Percentiles rank a stretch among this genome's conserved stretches.
These are phyloP conservation scores for Fusarium algeriense DNA, from an alignment of 2,329 filamentous ascomycete species.

Conservation along the genomic window DNA sequence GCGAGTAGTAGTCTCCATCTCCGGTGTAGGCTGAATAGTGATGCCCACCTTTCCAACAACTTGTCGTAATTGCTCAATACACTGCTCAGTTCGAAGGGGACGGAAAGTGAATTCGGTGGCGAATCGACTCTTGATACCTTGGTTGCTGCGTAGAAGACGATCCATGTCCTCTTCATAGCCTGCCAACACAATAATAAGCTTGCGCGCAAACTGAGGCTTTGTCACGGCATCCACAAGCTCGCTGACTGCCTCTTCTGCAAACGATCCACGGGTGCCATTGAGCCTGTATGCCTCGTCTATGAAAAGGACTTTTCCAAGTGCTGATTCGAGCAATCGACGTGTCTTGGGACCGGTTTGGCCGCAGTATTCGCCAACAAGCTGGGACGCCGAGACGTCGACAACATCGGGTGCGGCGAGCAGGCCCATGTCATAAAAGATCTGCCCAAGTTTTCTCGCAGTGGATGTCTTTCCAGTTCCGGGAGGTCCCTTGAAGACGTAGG, in stretches of 20 bases:
- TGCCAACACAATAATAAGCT: slow-evolving; percentile 74
- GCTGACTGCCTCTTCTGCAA: slow-evolving; percentile 66
- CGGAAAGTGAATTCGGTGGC: slow-evolving; percentile 71
- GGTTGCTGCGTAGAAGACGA: slow-evolving; percentile 69
- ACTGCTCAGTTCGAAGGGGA: slow-evolving; percentile 58
- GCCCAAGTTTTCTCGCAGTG: slow-evolving; percentile 76
- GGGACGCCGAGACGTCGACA: slow-evolving; percentile 73
- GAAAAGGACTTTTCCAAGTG: slow-evolving; percentile 75
- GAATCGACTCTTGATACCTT: slow-evolving; percentile 73
- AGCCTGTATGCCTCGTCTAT: slow-evolving; percentile 79
- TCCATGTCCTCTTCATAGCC: slow-evolving; percentile 77
- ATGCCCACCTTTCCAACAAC: slow-evolving; percentile 51
- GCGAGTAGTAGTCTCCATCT: slow-evolving; percentile 43
- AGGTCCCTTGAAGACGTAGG: slow-evolving; percentile 74
- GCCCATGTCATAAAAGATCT: slow-evolving; percentile 80
- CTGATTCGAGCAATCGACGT: slow-evolving; percentile 68
- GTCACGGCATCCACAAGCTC: slow-evolving; percentile 64
- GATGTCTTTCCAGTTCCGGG: slow-evolving; percentile 80
- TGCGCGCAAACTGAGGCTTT: slow-evolving; percentile 68
- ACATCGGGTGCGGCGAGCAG: slow-evolving; percentile 72
- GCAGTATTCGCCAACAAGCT: slow-evolving; percentile 75
- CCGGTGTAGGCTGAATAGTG: slow-evolving; percentile 45
- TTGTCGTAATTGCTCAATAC: slow-evolving; percentile 59
- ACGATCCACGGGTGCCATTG: slow-evolving; percentile 61
- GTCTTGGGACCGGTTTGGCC: slow-evolving; percentile 78